Base-by-base conservation (phyloP, 495 filamentous ascomycete genomes). In the Usnea hakonensis region DNA sequence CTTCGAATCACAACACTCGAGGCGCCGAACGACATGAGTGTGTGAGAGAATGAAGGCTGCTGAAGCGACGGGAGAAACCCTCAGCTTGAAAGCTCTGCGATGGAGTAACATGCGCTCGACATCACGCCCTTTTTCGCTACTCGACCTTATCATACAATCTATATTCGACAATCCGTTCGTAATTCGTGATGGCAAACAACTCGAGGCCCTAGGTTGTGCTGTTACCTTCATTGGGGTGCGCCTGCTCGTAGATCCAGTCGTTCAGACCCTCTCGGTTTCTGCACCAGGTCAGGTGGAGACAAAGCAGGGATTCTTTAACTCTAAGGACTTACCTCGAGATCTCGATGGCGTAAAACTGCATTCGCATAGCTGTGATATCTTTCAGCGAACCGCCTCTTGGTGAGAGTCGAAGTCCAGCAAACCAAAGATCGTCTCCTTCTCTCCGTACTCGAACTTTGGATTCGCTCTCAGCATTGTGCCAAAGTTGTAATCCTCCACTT, bases 331-430 rank as follows among this genome's bases (percentile, higher is more conserved):
- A 90, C 89, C 89, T 86, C 14, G 89, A 87, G 70, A 99, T 96
- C 76, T 99, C 94, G 70, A 97, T 75, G 37, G 94, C 94, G 70
- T 99, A 99, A 71, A 99, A 99, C 72, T 99, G 94, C 94, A 98
- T 98, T 59, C 94, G 83, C 67, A 82, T 70, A 59, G 72, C 68
- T 68, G 60, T n/a, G 11, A 13, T 46, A 28, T 13, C 26, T 40
- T 40, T 67, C 21, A 64, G 32, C 48, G 37, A 2, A 32, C 19
- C 7, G 23, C 6, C 36, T 19, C 17, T 16, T 26, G 36, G 28
- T 26, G 37, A n/a, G 2, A 26, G 9, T 26, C 28, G 1, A 60
- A 33, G 21, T 9, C 19, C 11, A 30, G 65, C 76, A 40, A 69
- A 90, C 87, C 89, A 72, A 99, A 97, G 56, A 99, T 96, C 3